phyloP scores from a whole-genome alignment of 192 early-diverging fungal species.

The Chytriomyces confervae region DNA sequence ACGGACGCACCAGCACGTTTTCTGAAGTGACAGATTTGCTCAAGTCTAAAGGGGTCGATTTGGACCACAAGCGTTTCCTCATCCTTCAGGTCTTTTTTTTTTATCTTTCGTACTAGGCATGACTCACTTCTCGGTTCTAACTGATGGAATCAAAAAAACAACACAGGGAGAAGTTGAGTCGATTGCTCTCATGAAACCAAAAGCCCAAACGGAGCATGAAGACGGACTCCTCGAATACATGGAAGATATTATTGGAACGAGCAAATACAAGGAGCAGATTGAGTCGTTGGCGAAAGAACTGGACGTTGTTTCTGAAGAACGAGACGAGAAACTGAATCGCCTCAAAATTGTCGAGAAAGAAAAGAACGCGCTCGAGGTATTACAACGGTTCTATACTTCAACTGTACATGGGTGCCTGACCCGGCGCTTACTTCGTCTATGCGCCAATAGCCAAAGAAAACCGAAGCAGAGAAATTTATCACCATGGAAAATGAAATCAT shows the following conservation, averaged over 20 bases:
- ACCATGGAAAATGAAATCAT: slow-evolving; percentile 81
- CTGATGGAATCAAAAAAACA: neutral
- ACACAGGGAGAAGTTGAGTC: slow-evolving; percentile 96
- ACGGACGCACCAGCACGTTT: slow-evolving; percentile 67
- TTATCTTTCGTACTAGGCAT: neutral
- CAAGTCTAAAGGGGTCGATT: slow-evolving; percentile 85
- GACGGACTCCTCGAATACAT: slow-evolving; percentile 97
- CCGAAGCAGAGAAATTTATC: slow-evolving; percentile 82
- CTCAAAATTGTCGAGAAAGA: slow-evolving; percentile 92
- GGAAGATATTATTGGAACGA: slow-evolving; percentile 98
- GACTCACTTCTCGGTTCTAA: neutral
- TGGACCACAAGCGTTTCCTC: slow-evolving; percentile 97
- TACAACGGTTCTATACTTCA: neutral
- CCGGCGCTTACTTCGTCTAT: neutral
- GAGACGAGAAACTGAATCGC: slow-evolving; percentile 79
- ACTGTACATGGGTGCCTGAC: too few relatives aligned
- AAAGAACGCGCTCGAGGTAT: slow-evolving; percentile 76
- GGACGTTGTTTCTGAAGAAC: slow-evolving; percentile 77
- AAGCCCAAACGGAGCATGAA: slow-evolving; percentile 87
- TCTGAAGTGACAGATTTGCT: slow-evolving; percentile 85
- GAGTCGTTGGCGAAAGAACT: slow-evolving; percentile 70
- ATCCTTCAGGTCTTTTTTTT: slow-evolving; percentile 75
- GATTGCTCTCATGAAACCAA: slow-evolving; percentile 96
- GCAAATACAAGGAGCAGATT: slow-evolving; percentile 84
- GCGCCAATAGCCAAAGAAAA: slow-evolving; percentile 63